Base-by-base conservation (phyloP, 306 rosid species). In the Begonia loranthoides region DNA sequence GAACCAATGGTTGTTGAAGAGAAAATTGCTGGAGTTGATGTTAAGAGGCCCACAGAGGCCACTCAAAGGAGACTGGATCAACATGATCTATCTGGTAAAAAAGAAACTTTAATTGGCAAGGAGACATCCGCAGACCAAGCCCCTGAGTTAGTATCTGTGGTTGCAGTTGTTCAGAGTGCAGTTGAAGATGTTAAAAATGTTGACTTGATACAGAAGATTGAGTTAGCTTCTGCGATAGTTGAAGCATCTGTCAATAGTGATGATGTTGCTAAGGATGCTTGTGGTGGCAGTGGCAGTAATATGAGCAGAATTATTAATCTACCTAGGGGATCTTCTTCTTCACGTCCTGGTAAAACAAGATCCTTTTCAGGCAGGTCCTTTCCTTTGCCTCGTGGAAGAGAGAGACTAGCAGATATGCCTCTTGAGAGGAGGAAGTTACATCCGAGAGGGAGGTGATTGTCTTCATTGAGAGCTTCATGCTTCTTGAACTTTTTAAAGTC, bases 371-470 rank as follows among this genome's bases (percentile, higher is more conserved):
- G 73, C 54, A 76, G 75, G 68, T 48, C 71, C 15, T 55, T 75
- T 41, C 61, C 75, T 17, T 66, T 77, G 57, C 73, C 68, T 56
- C 60, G 49, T 12, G 87, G 72, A 55, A 80, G 80, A 68, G 97
- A 78, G 60, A 48, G 73, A 48, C 52, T 80, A 33, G 52, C 73
- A 16, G 79, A 74, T 68, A 44, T 56, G 11, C 38, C 78, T 44
- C 57, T 64, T 33, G 83, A 72, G 6, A 73, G 68, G 33, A 87
- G 71, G 10, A 76, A 60, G 41, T 50, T 89, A 17, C 75, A 65
- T 21, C 66, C 66, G 58, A 60, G 77, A 66, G 94, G 85, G 84
- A 85, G 97, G 97, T 89, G 84, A 76, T 73, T 55, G 41, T 22
- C 52, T 54, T 36, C 11, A 21, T 19, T 49, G 24, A 0, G 50